These are phyloP conservation scores for Trametes sanguinea DNA, from an alignment of 768 basidiomycete species.

Conservation along the genomic window DNA sequence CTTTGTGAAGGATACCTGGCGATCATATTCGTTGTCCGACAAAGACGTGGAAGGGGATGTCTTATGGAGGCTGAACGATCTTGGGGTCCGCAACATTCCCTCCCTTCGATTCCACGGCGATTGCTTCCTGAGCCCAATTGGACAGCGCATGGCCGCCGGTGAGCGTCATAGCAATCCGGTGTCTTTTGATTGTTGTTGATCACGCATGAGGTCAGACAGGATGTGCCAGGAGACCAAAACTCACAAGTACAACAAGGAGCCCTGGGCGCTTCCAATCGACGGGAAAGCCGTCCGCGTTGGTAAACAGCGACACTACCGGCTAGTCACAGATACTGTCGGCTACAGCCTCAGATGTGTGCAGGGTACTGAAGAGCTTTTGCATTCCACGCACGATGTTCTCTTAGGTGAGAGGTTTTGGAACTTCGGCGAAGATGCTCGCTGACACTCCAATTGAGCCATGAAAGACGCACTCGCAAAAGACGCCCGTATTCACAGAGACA, in stretches of 20 bases:
- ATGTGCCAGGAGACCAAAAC: background rate
- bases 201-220: background rate
- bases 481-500: constrained; percentile 4
- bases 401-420: background rate
- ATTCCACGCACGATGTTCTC: background rate
- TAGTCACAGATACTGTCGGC: background rate
- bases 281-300: background rate
- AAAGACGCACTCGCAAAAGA: constrained; percentile 6
- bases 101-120: constrained; percentile 2
- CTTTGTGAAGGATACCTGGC: constrained; percentile 20
- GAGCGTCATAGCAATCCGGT: too few species aligned
- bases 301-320: background rate
- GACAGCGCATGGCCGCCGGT: too few species aligned
- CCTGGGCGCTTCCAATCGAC: background rate
- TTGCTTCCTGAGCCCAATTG: background rate
- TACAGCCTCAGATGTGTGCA: background rate
- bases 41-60: constrained; percentile 2
- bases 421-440: background rate
- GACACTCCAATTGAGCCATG: constrained; percentile 1
- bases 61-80: background rate
- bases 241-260: background rate
- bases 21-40: background rate
- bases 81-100: constrained; percentile 7
- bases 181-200: too few species aligned
- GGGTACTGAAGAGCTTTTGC: constrained; percentile 12